Evolutionary conservation across 148 eudicot genomes (phyloP).

Genomic region (Pharnaceum exiguum): DNA sequence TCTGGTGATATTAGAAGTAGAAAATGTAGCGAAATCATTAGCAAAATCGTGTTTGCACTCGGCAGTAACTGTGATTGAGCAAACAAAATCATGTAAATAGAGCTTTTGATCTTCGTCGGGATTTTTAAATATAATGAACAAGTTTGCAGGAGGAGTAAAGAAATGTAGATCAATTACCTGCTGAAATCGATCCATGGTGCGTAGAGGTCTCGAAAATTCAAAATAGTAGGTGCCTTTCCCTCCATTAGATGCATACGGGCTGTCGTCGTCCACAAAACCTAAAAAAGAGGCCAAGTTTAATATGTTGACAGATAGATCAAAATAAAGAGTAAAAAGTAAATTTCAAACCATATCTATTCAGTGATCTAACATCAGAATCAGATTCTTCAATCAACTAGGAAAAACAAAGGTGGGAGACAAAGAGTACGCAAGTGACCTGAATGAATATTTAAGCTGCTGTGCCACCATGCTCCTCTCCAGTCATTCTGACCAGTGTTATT

Average conservation of each 20-base stretch:
- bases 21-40: no score
- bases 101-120: no score
- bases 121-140: no score
- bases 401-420: conserved; percentile 2
- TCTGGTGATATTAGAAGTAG: background rate
- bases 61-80: no score
- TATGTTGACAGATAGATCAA: background rate
- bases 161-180: conserved; percentile 41
- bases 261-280: conserved; percentile 74
- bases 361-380: no score
- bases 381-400: background rate
- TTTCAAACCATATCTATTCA: background rate
- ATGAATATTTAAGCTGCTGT: conserved; percentile 69
- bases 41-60: no score
- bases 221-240: conserved; percentile 77
- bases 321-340: background rate
- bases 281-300: conserved; percentile 15
- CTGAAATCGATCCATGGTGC: conserved; percentile 90
- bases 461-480: conserved; percentile 99
- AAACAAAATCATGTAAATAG: no score
- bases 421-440: conserved; percentile 35
- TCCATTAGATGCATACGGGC: conserved; percentile 68
- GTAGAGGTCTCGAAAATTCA: conserved; percentile 81
- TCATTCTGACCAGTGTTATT: conserved; percentile 70
- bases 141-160: background rate